A percentile compares a stretch with the other conserved stretches of the same genome.
These are phyloP conservation scores for Trypethelium eluteriae DNA, from an alignment of 495 filamentous ascomycete genomes.

Conservation along the genomic window DNA sequence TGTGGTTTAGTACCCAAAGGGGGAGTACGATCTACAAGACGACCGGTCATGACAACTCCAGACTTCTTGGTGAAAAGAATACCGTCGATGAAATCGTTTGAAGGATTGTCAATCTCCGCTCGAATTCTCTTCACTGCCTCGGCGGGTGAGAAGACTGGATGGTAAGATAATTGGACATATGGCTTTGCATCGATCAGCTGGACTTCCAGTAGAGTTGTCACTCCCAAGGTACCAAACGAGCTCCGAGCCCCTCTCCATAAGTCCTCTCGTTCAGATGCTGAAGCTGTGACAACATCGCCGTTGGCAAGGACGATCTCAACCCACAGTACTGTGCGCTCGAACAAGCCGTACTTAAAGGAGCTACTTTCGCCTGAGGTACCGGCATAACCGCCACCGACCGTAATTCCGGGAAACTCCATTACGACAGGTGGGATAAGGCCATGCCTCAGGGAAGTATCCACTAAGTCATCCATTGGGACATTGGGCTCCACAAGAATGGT, in stretches of 20 bases:
- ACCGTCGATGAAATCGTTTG: conserved; percentile 36
- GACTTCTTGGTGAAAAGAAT: conserved; percentile 44
- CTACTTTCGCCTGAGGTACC: conserved; percentile 55
- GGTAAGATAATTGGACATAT: conserved; percentile 52
- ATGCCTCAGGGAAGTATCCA: conserved; percentile 45
- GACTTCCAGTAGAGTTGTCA: conserved; percentile 50
- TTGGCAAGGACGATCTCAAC: conserved; percentile 56
- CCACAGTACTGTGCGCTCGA: conserved; percentile 46
- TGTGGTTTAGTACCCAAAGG: too few relatives aligned
- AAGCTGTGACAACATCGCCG: conserved; percentile 43
- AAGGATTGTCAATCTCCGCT: conserved; percentile 32
- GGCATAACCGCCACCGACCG: conserved; percentile 54
- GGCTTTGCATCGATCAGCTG: conserved; percentile 44
- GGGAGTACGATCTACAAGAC: neutral
- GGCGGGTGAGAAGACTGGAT: conserved; percentile 34
- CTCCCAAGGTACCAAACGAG: conserved; percentile 50
- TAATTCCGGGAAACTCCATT: conserved; percentile 55
- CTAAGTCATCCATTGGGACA: conserved; percentile 57
- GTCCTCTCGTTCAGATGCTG: conserved; percentile 37
- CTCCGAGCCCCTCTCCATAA: conserved; percentile 51
- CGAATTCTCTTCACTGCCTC: conserved; percentile 31
- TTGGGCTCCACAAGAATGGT: conserved; percentile 54
- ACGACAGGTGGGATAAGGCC: conserved; percentile 51
- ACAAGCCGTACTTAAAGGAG: conserved; percentile 53
- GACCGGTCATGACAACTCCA: conserved; percentile 48